phyloP scores from a whole-genome alignment of 805 yeast genomes.

The Ogataea glucozyma region DNA sequence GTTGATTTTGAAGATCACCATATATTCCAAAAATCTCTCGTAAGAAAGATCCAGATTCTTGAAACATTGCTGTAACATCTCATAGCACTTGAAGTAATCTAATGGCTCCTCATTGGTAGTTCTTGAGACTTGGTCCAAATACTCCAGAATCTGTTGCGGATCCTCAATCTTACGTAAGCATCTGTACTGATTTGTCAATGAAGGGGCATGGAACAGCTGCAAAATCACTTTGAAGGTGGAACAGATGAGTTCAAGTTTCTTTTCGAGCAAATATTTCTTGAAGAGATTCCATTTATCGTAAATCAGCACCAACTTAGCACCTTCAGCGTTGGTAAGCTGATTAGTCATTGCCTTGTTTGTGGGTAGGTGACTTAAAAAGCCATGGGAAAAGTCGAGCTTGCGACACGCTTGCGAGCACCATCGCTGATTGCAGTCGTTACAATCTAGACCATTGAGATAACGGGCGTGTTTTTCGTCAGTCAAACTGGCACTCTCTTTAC shows the following conservation, averaged over 20 bases:
- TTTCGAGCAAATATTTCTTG: constrained; percentile 13
- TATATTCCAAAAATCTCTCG: constrained; percentile 23
- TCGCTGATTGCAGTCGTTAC: constrained; percentile 29
- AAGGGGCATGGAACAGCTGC: constrained; percentile 24
- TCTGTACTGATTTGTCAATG: constrained; percentile 19
- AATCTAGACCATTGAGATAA: constrained; percentile 34
- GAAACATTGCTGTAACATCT: constrained; percentile 24
- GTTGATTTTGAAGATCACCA: constrained; percentile 28
- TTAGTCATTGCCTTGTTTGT: constrained; percentile 32
- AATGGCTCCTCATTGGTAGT: constrained; percentile 4
- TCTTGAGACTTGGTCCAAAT: constrained; percentile 3
- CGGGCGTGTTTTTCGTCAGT: constrained; percentile 30
- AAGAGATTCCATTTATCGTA: constrained; percentile 29
- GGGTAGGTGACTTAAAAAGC: constrained; percentile 31
- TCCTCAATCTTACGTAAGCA: constrained; percentile 18
- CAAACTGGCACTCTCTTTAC: constrained; percentile 14
- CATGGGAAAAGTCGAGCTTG: constrained; percentile 30
- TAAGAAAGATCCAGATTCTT: constrained; percentile 23
- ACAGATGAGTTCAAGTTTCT: constrained; percentile 21
- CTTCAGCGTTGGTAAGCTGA: constrained; percentile 14
- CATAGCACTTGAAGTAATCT: constrained; percentile 16
- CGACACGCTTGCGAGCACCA: constrained; percentile 36
- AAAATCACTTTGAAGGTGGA: constrained; percentile 24
- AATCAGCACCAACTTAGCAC: constrained; percentile 18
- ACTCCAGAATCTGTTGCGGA: constrained; percentile 17